Conservation (phyloP, 1,139 yeast species). For the Protomyces macrosporus region DNA sequence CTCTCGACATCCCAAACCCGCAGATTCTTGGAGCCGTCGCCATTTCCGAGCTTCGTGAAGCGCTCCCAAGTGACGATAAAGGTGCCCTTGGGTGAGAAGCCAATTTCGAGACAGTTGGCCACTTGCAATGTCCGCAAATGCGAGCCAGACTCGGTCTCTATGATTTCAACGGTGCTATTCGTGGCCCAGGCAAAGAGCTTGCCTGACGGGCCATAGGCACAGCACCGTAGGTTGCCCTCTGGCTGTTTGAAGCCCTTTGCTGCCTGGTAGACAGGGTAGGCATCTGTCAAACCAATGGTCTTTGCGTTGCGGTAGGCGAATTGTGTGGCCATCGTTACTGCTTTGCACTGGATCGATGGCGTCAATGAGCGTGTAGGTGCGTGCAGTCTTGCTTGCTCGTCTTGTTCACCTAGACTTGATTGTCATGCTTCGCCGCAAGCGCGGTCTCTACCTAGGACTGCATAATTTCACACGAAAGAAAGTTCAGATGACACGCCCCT, state of each 20-base stretch:
- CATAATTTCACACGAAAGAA: no score
- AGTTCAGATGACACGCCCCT: no score
- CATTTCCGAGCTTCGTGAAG: constrained; percentile 50
- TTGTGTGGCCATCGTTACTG: constrained; percentile 17
- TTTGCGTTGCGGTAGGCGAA: constrained; percentile 56
- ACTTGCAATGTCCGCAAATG: constrained; percentile 47
- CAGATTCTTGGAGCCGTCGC: constrained; percentile 55
- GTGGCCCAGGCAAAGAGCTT: constrained; percentile 48
- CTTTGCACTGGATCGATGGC: no score
- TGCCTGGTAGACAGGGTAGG: constrained; percentile 44
- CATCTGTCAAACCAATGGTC: constrained; percentile 54
- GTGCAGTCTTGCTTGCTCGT: no score
- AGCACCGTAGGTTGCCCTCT: constrained; percentile 33
- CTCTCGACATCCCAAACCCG: constrained; percentile 58
- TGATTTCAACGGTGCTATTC: constrained; percentile 49
- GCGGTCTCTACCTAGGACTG: no score
- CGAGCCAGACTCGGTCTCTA: constrained; percentile 52
- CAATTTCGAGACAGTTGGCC: constrained; percentile 68
- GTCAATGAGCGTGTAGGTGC: no score
- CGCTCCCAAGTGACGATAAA: constrained; percentile 87
- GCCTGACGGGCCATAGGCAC: constrained; percentile 48
- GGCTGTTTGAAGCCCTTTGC: constrained; percentile 34
- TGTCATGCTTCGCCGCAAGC: no score
- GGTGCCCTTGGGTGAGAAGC: constrained; percentile 83
- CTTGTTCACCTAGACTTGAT: no score